These are phyloP conservation scores for Skeletonema potamos DNA, from an alignment of 108 stramenopile genomes.

Conservation along the genomic window DNA sequence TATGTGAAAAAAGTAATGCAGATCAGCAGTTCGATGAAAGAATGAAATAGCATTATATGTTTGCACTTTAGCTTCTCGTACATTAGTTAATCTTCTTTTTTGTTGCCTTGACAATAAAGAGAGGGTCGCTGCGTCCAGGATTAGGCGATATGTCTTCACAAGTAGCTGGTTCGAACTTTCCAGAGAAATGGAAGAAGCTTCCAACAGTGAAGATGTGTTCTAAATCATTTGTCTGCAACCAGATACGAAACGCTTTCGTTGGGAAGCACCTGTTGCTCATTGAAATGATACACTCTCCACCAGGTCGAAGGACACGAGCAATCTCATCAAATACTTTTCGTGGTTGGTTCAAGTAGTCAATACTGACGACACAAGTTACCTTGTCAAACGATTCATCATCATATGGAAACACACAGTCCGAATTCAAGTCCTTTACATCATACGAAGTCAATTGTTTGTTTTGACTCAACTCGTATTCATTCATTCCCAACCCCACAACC, in stretches of 20 bases:
- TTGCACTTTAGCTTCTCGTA: not conserved
- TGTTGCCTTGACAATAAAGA: conserved; percentile 88
- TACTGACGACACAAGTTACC: conserved; percentile 92
- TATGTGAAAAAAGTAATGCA: not conserved
- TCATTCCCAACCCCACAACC: conserved; percentile 89
- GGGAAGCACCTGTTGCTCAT: conserved; percentile 94
- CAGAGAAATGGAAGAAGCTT: conserved; percentile 91
- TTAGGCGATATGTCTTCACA: conserved; percentile 91
- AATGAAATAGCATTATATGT: not conserved
- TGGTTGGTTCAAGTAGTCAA: conserved; percentile 90
- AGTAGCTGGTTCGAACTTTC: conserved; percentile 76
- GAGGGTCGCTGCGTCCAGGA: conserved; percentile 88
- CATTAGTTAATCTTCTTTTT: conserved; percentile 41
- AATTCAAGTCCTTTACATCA: conserved; percentile 90
- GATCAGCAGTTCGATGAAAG: not conserved
- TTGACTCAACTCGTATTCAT: conserved; percentile 87
- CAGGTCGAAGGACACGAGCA: conserved; percentile 87
- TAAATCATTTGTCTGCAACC: conserved; percentile 85
- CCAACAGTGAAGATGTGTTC: conserved; percentile 95
- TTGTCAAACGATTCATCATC: conserved; percentile 87
- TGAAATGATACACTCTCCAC: conserved; percentile 81
- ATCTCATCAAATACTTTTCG: conserved; percentile 84
- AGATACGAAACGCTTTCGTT: conserved; percentile 81
- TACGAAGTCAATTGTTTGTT: conserved; percentile 84
- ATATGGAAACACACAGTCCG: conserved; percentile 84